Conservation (phyloP, 2,329 filamentous ascomycete genomes). For the Triangularia setosa region DNA sequence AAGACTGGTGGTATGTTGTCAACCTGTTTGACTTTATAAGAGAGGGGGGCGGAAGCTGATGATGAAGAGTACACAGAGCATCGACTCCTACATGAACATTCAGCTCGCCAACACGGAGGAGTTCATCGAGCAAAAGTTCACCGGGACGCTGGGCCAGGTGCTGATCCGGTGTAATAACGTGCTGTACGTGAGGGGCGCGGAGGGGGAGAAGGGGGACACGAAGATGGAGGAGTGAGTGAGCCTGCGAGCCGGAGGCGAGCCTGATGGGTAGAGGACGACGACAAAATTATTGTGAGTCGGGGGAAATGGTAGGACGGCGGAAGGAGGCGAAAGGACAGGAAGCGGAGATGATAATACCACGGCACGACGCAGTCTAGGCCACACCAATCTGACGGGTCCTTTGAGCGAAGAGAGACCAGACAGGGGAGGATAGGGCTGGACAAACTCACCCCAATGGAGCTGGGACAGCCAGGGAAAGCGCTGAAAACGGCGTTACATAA, state of each 20-base stretch:
- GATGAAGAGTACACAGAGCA: conserved; percentile 49
- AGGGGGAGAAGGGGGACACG: conserved; percentile 49
- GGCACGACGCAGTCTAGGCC: neutral
- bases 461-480: no score
- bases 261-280: neutral
- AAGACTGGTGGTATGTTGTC: conserved; percentile 55
- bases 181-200: conserved; percentile 74
- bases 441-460: neutral
- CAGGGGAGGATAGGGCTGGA: neutral
- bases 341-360: neutral
- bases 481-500: neutral
- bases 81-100: conserved; percentile 99
- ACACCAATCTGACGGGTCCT: neutral
- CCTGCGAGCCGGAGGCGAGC: neutral
- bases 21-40: no score
- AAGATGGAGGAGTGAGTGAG: conserved; percentile 51
- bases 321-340: neutral
- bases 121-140: conserved; percentile 82
- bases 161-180: conserved; percentile 96
- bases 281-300: no score
- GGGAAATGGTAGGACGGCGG: neutral
- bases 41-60: neutral
- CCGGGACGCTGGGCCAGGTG: conserved; percentile 82
- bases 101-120: conserved; percentile 89
- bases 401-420: neutral